Base-by-base conservation (phyloP, 78 protist species). In the Guillardia theta region DNA sequence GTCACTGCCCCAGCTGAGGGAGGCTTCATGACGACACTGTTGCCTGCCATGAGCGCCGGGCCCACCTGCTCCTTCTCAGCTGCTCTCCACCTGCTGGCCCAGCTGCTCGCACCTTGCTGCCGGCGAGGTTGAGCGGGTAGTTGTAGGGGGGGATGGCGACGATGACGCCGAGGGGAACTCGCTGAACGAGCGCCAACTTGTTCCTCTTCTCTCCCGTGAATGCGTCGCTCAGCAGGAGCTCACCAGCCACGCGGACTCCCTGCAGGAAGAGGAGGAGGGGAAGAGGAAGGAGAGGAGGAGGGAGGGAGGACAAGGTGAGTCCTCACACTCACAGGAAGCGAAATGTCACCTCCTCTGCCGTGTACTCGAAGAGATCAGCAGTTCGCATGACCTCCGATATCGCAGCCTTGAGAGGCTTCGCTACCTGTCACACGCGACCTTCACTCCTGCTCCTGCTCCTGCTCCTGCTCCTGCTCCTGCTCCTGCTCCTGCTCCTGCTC, bases 91-190 rank as follows among this genome's bases (percentile, higher is more conserved):
- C n/a, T n/a, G n/a, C n/a, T n/a, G n/a, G n/a, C n/a, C n/a, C n/a
- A n/a, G n/a, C n/a, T n/a, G n/a, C n/a, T n/a, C n/a, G n/a, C n/a
- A n/a, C 22, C 6, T 70, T 70, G 10, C 36, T 22, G 9, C 83
- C 83, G 1, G 83, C 83, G 41, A 70, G 83, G 41, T 70, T 70
- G 45, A 70, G 83, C 4, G 83, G 83, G 83, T 70, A 70, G 83
- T 70, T 70, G 83, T 22, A 70, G 83, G 83, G 83, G 12, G 83
- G 83, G 41, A 70, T 24, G 1, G 83, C 83, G 8, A 70, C 83
- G 45, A 70, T 33, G 33, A 70, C 83, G 6, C 83, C 83, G 41
- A 70, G 83, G 10, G 83, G 83, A 1, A 70, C 83, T 4, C 83
- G 83, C 83, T 70, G 83, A 24, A 70, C 83, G 6, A 70, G 83